Conservation (phyloP, 768 basidiomycete genomes). For the Hirschioporus abietinus region DNA sequence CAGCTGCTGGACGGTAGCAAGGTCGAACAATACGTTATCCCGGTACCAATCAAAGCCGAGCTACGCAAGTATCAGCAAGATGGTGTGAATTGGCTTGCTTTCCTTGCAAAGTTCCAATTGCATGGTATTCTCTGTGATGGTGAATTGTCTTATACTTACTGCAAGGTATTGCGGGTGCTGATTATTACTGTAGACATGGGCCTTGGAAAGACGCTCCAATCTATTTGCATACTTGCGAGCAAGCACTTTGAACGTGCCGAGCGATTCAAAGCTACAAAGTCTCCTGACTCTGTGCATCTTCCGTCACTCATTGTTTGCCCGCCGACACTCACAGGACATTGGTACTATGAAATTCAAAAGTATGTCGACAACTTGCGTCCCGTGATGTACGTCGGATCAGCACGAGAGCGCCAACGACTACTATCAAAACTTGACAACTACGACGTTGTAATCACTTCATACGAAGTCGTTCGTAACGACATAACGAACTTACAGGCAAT, state of each 20-base stretch:
- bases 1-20: constrained; percentile 95
- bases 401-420: constrained; percentile 71
- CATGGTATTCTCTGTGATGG: constrained; percentile 98
- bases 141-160: constrained; percentile 28
- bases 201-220: constrained; percentile 95
- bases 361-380: constrained; percentile 83
- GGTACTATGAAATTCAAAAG: constrained; percentile 97
- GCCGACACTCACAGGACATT: constrained; percentile 96
- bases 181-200: constrained; percentile 77
- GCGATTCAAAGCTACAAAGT: constrained; percentile 56
- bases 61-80: constrained; percentile 97
- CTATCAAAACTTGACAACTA: constrained; percentile 58
- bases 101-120: constrained; percentile 94
- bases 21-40: constrained; percentile 84
- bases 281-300: constrained; percentile 75
- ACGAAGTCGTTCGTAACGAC: constrained; percentile 96
- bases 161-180: constrained; percentile 4
- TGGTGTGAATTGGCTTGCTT: constrained; percentile 98
- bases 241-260: constrained; percentile 86
- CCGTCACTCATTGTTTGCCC: constrained; percentile 96
- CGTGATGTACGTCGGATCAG: constrained; percentile 83
- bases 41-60: constrained; percentile 86
- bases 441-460: constrained; percentile 96
- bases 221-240: constrained; percentile 93
- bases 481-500: constrained; percentile 65